Evolutionary conservation across 345 rosid species (phyloP).

Genomic region (Hibiscus tridactylites): DNA sequence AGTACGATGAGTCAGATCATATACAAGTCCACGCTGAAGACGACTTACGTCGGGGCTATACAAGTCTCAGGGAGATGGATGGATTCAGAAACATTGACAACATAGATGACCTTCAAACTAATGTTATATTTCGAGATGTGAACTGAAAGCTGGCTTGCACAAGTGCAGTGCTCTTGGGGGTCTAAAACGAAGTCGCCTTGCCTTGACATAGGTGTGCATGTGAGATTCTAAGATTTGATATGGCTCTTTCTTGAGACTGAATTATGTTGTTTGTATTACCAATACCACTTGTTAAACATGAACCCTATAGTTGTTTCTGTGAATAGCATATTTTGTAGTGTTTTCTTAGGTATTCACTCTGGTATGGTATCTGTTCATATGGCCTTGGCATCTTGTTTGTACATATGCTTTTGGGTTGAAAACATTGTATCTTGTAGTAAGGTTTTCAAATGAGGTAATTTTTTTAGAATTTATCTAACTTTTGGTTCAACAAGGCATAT

Average conservation of each 20-base stretch:
- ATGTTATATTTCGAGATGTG: conserved; percentile 67
- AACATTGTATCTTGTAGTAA: too few species aligned
- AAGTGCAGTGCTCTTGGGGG: background rate
- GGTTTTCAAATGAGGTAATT: background rate
- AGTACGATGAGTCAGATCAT: conserved; percentile 77
- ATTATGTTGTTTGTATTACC: background rate
- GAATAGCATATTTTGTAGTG: background rate
- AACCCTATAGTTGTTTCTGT: background rate
- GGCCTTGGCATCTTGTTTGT: conserved; percentile 4
- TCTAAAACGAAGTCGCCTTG: background rate
- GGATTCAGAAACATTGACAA: conserved; percentile 70
- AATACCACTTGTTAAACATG: background rate
- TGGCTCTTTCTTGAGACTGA: background rate
- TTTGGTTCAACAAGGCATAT: too few species aligned
- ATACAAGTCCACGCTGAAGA: conserved; percentile 63
- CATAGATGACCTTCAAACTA: conserved; percentile 88
- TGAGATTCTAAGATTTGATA: conserved; percentile 1
- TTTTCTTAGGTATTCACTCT: conserved; percentile 3
- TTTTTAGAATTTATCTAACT: too few species aligned
- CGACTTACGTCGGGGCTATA: conserved; percentile 74
- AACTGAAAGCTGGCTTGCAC: conserved; percentile 27
- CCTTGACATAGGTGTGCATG: background rate
- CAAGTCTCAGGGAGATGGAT: conserved; percentile 64
- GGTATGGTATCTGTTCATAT: background rate
- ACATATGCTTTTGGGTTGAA: conserved; percentile 2